phyloP scores from a whole-genome alignment of 441 rosid species.

The Lepidium campestre region DNA sequence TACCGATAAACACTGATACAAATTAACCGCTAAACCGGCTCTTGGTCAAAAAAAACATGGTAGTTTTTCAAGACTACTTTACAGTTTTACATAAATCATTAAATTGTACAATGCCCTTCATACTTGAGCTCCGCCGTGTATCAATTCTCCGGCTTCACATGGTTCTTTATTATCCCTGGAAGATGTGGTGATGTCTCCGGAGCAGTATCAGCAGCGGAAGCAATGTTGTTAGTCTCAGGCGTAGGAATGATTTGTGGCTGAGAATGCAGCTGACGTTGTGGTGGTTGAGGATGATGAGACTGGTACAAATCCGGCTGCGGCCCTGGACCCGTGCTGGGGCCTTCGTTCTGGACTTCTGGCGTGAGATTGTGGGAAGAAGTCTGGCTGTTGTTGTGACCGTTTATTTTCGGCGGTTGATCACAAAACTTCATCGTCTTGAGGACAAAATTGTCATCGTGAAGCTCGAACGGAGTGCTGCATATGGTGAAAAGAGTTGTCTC shows the following conservation, averaged over 20 bases:
- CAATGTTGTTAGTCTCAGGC: conserved; percentile 16
- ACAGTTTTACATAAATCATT: conserved; percentile 32
- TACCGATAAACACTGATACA: conserved; percentile 2
- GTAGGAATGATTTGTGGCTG: conserved; percentile 34
- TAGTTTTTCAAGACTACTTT: conserved; percentile 51
- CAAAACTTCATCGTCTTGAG: conserved; percentile 91
- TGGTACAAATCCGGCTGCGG: conserved; percentile 23
- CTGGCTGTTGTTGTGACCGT: conserved; percentile 29
- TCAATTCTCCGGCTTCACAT: conserved; percentile 74
- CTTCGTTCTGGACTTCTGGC: conserved; percentile 41
- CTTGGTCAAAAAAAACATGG: not conserved
- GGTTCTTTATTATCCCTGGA: conserved; percentile 65
- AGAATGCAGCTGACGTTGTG: conserved; percentile 7
- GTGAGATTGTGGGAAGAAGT: conserved; percentile 22
- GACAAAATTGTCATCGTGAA: conserved; percentile 93
- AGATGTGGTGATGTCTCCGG: conserved; percentile 47
- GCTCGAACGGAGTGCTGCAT: conserved; percentile 95
- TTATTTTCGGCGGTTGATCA: conserved; percentile 40
- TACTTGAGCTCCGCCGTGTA: conserved; percentile 14
- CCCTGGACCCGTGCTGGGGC: conserved; percentile 47
- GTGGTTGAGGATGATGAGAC: conserved; percentile 16
- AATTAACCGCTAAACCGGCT: conserved; percentile 5
- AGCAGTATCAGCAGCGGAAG: conserved; percentile 28
- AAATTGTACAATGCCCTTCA: conserved; percentile 23
- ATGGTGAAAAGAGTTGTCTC: not conserved